Evolutionary conservation across 202 grass and related monocot genomes (phyloP), one percentile per base, ranked within the genome.

Genomic region (Bolboschoenoplectus hybrid): DNA sequence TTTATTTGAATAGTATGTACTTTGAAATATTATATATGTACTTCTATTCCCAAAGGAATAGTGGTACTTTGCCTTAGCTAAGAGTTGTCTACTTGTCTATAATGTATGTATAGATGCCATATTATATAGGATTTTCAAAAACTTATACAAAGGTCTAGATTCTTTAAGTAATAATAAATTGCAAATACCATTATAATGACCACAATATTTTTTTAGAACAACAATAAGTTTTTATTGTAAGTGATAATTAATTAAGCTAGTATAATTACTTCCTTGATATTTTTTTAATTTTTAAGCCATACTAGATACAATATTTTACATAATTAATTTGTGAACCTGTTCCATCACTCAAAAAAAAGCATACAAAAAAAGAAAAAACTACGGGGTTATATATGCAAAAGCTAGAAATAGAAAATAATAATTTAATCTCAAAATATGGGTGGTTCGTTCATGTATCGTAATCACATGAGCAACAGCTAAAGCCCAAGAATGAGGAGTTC

Each of bases 401-500:
- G 2, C 0, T 16, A 66, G n/a, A 50, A 46, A 66, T 12, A 66
- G 1, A 38, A 12, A 66, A 11, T 38, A 66, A 67, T 51, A 56
- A 55, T 36, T 36, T 36, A 69, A 17, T 3, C 2, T 17, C 6
- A 36, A 43, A 36, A 49, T 50, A 47, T 64, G 46, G 2, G 46
- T 83, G 10, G 63, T 83, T 83, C 12, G 63, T 53, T 69, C 3
- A 69, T 83, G 44, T 83, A 69, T 83, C 81, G 19, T 51, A 68
- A 83, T 83, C 81, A 83, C 62, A 83, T 20, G 45, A 69, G 45
- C 45, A 84, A 56, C 47, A 83, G 41, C 63, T 51, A 84, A 83
- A 83, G 11, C 4, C 35, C 9, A 40, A 39, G 8, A 65, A 65
- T 26, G 26, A 26, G 26, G 26, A 26, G 51, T 9, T 12, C 51